Conservation (phyloP, 306 rosid species). For the Rosa rugosa region DNA sequence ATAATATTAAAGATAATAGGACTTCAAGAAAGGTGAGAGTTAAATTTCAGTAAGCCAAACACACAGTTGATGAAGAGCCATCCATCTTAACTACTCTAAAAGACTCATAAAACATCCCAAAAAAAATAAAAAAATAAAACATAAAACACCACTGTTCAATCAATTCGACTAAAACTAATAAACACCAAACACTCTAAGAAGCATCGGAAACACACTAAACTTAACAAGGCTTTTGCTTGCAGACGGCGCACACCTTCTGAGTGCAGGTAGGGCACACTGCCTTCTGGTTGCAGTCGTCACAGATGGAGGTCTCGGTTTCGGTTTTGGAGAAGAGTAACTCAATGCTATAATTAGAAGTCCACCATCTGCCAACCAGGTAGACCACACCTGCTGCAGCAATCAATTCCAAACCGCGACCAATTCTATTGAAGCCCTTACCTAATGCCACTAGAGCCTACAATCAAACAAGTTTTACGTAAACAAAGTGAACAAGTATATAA, state of each 20-base stretch:
- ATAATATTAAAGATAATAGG: too few relatives aligned
- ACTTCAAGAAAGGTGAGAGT: too few relatives aligned
- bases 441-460: background rate
- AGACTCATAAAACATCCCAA: too few relatives aligned
- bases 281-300: background rate
- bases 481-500: background rate
- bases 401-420: background rate
- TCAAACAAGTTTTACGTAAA: background rate
- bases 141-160: background rate
- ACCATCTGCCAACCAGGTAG: background rate
- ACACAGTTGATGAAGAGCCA: too few relatives aligned
- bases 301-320: background rate
- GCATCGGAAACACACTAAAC: background rate
- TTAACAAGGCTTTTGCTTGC: background rate
- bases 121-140: too few relatives aligned
- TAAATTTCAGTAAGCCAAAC: too few relatives aligned
- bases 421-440: background rate
- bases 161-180: background rate
- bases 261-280: background rate
- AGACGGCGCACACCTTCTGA: background rate
- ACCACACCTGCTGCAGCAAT: background rate
- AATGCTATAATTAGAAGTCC: background rate
- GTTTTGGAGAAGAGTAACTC: background rate
- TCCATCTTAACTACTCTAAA: too few relatives aligned
- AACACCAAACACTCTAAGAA: background rate